Evolutionary conservation across 2,329 filamentous ascomycete species (phyloP).

Genomic region (Tolypocladium cylindrosporum): DNA sequence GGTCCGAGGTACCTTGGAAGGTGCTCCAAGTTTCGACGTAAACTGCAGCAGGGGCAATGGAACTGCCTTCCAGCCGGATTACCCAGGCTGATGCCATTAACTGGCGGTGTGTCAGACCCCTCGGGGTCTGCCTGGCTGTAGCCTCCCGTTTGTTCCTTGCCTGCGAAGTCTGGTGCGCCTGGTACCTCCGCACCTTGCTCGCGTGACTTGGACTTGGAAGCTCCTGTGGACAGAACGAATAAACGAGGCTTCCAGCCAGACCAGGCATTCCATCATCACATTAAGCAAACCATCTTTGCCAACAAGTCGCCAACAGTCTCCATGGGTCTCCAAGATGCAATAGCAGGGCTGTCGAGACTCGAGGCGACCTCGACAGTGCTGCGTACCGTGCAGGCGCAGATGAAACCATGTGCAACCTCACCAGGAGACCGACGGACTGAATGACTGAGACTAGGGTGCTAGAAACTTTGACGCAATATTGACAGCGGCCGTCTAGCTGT

Average conservation of each 20-base stretch:
- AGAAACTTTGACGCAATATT: neutral
- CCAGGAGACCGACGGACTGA: neutral
- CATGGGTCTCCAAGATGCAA: neutral
- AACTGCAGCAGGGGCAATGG: neutral
- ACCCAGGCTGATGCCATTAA: neutral
- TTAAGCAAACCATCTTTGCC: neutral
- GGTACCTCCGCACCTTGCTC: neutral
- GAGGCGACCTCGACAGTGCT: neutral
- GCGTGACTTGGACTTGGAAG: neutral
- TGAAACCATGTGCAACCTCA: neutral
- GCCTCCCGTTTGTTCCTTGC: neutral
- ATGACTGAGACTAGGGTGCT: neutral
- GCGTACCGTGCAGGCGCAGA: neutral
- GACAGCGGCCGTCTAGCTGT: neutral
- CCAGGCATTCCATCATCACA: neutral
- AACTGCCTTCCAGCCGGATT: neutral
- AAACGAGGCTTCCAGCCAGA: neutral
- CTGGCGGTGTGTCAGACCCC: neutral
- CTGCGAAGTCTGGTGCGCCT: neutral
- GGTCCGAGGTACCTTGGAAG: neutral
- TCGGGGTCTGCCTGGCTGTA: neutral
- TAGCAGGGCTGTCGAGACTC: neutral
- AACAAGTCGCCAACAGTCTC: neutral
- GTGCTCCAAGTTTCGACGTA: neutral
- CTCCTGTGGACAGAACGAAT: neutral